phyloP scores from a whole-genome alignment of 75 land plant genomes.

The Cunninghamia lanceolata region DNA sequence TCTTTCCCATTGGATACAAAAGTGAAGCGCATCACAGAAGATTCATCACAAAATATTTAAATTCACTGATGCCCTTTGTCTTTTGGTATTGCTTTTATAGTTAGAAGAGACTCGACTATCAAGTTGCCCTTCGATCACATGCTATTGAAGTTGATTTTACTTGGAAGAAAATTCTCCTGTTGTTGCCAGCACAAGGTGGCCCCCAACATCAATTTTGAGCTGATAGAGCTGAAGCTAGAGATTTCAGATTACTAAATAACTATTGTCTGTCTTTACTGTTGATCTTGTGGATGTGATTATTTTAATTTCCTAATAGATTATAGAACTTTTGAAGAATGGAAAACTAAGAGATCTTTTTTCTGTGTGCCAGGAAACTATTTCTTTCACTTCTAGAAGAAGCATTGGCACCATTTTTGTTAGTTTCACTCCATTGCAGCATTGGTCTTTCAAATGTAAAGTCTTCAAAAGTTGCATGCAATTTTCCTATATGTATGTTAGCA shows the following conservation, averaged over 20 bases:
- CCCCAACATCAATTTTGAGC: neutral
- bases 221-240: neutral
- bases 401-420: neutral
- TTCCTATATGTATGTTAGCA: neutral
- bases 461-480: neutral
- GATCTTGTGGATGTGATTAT: neutral
- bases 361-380: neutral
- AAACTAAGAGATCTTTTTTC: neutral
- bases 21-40: neutral
- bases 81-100: neutral
- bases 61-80: neutral
- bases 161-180: too few species aligned
- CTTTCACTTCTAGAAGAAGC: neutral
- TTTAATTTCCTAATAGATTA: neutral
- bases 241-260: too few species aligned
- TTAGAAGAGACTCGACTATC: neutral
- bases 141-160: too few species aligned
- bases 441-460: neutral
- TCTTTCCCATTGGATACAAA: neutral
- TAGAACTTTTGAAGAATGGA: neutral
- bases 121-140: neutral
- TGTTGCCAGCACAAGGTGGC: neutral
- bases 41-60: neutral
- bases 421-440: neutral
- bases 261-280: neutral